These are phyloP conservation scores for Globisporangium emineosum DNA, from an alignment of 352 stramenopile genomes.

Conservation along the genomic window DNA sequence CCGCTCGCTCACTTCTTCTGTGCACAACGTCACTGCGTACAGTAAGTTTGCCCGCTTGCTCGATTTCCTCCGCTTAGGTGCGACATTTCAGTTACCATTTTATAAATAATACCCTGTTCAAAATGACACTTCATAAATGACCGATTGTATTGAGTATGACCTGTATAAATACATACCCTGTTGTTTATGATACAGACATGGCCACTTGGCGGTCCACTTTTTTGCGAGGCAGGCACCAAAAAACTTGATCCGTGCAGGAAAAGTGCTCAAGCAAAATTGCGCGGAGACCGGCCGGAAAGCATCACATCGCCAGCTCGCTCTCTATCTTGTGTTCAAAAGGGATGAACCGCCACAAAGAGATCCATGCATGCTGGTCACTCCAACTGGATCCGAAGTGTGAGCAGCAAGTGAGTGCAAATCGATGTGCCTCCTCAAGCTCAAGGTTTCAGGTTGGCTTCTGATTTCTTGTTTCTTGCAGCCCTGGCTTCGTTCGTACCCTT, in stretches of 20 bases:
- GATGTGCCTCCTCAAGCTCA: no score
- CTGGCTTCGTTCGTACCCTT: no score
- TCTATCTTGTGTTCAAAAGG: not conserved
- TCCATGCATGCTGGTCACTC: not conserved
- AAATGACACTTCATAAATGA: not conserved
- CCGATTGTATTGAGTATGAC: no score
- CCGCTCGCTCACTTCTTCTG: not conserved
- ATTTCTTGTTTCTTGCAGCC: no score
- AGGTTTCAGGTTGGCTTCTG: no score
- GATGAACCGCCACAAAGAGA: not conserved
- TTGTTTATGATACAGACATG: not conserved
- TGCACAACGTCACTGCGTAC: slow-evolving; percentile 14
- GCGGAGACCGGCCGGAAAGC: no score
- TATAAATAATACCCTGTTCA: not conserved
- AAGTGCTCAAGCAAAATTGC: not conserved
- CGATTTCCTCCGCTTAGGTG: slow-evolving; percentile 9
- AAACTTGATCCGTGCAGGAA: not conserved
- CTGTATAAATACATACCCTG: not conserved
- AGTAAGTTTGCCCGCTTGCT: slow-evolving; percentile 6
- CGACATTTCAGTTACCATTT: not conserved
- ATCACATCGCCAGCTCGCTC: not conserved
- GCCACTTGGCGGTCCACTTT: not conserved
- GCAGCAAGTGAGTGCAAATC: no score
- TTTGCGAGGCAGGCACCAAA: not conserved
- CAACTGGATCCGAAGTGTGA: not conserved